A percentile compares a stretch with the other conserved stretches of the same genome.
Conservation (phyloP, 2,329 filamentous ascomycete species). For the Dothideomycetes sp. region DNA sequence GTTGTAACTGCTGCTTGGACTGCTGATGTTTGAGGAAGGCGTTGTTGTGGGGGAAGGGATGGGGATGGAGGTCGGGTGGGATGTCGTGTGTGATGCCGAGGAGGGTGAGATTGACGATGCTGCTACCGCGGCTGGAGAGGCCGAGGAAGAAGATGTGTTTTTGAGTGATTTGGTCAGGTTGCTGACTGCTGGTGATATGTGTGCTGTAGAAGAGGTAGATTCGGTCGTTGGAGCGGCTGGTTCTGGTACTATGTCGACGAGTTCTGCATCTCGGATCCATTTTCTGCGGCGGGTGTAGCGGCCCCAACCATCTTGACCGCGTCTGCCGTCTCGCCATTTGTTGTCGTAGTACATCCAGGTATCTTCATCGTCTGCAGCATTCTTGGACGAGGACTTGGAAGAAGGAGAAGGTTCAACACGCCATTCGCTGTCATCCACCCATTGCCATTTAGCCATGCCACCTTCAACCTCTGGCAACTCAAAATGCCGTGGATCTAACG, state of each 20-base stretch:
- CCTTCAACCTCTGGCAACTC: constrained; percentile 58
- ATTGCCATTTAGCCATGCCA: constrained; percentile 59
- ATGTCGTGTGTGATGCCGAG: not conserved
- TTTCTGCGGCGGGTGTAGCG: constrained; percentile 87
- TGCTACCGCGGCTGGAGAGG: not conserved
- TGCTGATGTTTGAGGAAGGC: not conserved
- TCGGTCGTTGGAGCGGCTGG: not conserved
- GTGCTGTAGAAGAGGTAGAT: not conserved
- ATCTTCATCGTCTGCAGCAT: constrained; percentile 44
- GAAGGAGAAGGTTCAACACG: constrained; percentile 55
- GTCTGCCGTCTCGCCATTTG: constrained; percentile 88
- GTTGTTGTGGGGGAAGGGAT: not conserved
- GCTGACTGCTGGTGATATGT: not conserved
- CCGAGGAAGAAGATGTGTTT: not conserved
- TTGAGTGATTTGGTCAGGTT: not conserved
- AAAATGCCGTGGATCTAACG: constrained; percentile 65
- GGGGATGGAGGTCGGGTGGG: not conserved
- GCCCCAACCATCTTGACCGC: constrained; percentile 83
- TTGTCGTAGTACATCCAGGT: constrained; percentile 99
- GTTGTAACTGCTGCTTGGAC: constrained; percentile 9
- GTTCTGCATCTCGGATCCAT: constrained; percentile 93
- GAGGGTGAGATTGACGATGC: not conserved
- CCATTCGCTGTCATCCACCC: constrained; percentile 83
- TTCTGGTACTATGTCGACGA: constrained; percentile 60
- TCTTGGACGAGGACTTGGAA: constrained; percentile 40